Evolutionary conservation across 768 basidiomycete genomes (phyloP), one percentile per base, ranked within the genome.

Genomic region (Trametes gibbosa): DNA sequence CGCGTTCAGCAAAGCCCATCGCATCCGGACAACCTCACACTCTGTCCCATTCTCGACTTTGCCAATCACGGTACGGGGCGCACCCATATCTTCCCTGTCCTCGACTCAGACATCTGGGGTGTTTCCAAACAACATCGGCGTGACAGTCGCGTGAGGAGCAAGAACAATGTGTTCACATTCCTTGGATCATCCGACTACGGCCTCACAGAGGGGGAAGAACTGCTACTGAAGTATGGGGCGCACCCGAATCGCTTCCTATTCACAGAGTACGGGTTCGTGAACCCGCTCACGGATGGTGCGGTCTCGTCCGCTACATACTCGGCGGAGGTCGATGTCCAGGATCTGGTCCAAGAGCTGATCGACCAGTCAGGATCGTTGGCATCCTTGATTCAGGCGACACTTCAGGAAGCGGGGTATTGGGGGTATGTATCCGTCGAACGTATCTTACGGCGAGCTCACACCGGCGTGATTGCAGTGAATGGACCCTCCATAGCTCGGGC

Each of bases 1-100:
- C 85, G 81, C 59, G 71, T 86, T 42, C 81, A 76, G 63, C 66
- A 73, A 27, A 68, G 72, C 17, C 76, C 72, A 49, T 77, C 80
- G 12, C 78, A 86, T 65, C 78, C 83, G 27, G 83, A 93, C 70
- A 95, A 96, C 68, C 73, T 95, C 59, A 91, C 94, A 0, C 78
- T 98, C 58, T 91, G 90, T 60, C 96, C 96, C 9, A 78, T 97
- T 34, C 77, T 97, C 52, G 96, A 98, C 74, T 88, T 98, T 61
- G 92, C 92, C 14, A 97, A 97, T 65, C 95, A 97, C 64, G 75
- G 77, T 2, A 63, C 75, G 40, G 50, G 67, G 35, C 68, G 69
- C 40, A 73, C 78, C 10, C 75, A 77, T 56, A 80, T 83, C 74
- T 70, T 64, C 13, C 85, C 81, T 21, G 65, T 72, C 46, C n/a